Base-by-base conservation (phyloP, 2,329 filamentous ascomycete species). In the Monosporascus sp. region DNA sequence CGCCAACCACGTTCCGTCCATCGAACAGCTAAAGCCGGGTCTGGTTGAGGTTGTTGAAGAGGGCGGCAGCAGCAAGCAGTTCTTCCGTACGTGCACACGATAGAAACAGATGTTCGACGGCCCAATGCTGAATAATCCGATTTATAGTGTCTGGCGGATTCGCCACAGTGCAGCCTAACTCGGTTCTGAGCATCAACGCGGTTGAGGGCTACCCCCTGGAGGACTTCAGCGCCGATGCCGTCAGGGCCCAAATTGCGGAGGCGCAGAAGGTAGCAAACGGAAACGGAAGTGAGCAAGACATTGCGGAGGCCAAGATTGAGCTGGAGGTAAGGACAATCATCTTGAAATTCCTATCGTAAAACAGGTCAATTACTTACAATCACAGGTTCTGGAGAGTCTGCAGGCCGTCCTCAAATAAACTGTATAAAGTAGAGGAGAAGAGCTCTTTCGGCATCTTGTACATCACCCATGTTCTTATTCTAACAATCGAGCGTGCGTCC, bases 291-390 rank as follows among this genome's bases (percentile, higher is more conserved):
- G 94, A 97, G 84, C 87, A 91, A 78, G 94, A 97, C 70, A 89
- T 97, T 76, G 93, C 93, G 61, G 94, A 99, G 85, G 94, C 94
- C 64, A 97, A 97, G 85, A 93, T 99, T 73, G 93, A 97, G 83
- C 78, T 99, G 65, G 94, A 99, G 90, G 93, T 96, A 76, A 71
- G 72, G 9, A 43, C 41, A 48, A 44, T 31, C 48, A 44, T 56
- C 18, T 51, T 31, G 11, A n/a, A 27, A 9, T 24, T 18, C 44
- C 41, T n/a, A 14, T 9, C 52, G 2, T 31, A 15, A 20, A 36
- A 37, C 38, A 48, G n/a, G 22, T 39, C 9, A 15, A 27, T 51
- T 63, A 57, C 73, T 82, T 66, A 81, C 67, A 37, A 45, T 41
- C 43, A 45, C 60, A 92, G 88, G 87, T 93, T 68, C 81, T 94